Evolutionary conservation across 2,329 filamentous ascomycete genomes (phyloP).

Genomic region (Pseudomassariella vexata): DNA sequence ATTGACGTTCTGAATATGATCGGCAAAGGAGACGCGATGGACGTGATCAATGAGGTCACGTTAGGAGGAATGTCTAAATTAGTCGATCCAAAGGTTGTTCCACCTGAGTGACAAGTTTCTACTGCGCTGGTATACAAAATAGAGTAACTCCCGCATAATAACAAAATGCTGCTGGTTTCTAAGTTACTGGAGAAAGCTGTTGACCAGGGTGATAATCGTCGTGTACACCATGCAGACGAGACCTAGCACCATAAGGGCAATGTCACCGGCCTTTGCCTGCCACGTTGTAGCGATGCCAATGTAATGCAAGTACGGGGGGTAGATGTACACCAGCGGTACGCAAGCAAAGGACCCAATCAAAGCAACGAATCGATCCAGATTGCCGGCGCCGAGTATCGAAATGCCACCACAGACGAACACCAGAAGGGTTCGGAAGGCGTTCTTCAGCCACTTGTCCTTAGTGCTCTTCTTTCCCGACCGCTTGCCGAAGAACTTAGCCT

Average conservation of each 20-base stretch:
- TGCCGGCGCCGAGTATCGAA: constrained; percentile 58
- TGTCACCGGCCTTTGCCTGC: constrained; percentile 51
- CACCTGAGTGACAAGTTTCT: no score
- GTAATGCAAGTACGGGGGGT: constrained; percentile 66
- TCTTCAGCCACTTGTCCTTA: constrained; percentile 72
- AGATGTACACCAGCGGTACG: constrained; percentile 72
- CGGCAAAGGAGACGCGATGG: no score
- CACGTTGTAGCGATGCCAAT: constrained; percentile 56
- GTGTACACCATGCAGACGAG: constrained; percentile 66
- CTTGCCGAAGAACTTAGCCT: constrained; percentile 61
- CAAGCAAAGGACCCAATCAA: constrained; percentile 70
- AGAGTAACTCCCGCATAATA: no score
- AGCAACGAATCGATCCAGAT: constrained; percentile 70
- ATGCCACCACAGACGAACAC: constrained; percentile 55
- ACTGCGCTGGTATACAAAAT: no score
- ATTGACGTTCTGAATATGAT: no score
- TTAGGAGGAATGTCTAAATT: no score
- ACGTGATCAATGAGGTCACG: no score
- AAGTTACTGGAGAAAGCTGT: constrained; percentile 29
- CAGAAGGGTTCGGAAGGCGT: constrained; percentile 53
- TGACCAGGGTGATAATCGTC: constrained; percentile 52
- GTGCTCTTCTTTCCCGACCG: constrained; percentile 60
- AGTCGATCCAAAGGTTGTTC: no score
- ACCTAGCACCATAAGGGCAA: constrained; percentile 58
- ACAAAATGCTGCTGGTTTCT: no score